Evolutionary conservation across 345 rosid genomes (phyloP), one percentile per base, ranked within the genome.

Genomic region (Heritiera littoralis): DNA sequence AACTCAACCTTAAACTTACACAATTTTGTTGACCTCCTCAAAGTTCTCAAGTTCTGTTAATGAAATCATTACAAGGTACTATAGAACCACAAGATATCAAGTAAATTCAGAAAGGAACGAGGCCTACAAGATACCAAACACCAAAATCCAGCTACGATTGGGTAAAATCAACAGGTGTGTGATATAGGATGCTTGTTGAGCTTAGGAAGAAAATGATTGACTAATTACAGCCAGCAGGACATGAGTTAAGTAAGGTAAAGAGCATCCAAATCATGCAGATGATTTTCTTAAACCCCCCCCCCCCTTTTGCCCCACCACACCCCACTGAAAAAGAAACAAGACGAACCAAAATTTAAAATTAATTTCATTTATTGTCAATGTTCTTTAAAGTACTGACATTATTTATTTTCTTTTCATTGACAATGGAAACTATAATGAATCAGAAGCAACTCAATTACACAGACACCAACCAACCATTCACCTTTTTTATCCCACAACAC

Each of bases 1-100:
- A 61, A 61, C 40, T 1, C 15, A 28, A 28, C 35, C 66, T 28
- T 28, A 28, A 12, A 61, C 9, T 23, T 46, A 69, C 9, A 32
- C 8, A 72, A 15, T 72, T 51, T 72, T 4, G 5, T 72, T 35
- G 30, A 35, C 28, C 46, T 49, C 9, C 20, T 43, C 32, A 67
- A 67, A 43, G n/a, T 43, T 67, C 51, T 67, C 52, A n/a, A 67
- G 54, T 52, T 67, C 72, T 41, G 9, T n/a, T 58, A 64, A 64
- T 32, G 18, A 32, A 32, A 6, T 3, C 10, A 40, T 17, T 64
- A 64, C 43, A 6, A 43, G 7, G 32, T 23, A 23, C 15, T 11
- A 30, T 2, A 3, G 15, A 32, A 35, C 76, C 46, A 35, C 46
- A 35, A 28, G 38, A 28, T 70, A 54, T 48, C 28, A 2, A 14